Conservation (phyloP, 1,284 basidiomycete species). For the Chondrostereum purpureum region DNA sequence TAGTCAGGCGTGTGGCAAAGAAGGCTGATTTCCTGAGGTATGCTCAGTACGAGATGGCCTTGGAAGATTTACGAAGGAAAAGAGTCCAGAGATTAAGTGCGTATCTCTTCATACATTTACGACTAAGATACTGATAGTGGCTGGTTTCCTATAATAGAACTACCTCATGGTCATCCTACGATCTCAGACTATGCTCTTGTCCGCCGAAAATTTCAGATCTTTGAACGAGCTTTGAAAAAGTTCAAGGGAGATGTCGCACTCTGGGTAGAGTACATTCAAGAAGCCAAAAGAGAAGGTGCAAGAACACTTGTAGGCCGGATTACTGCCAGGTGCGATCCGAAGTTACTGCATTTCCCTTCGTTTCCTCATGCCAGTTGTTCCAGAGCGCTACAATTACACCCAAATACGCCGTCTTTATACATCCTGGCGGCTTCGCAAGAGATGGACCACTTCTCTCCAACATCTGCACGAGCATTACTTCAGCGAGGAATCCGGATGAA, state of each 20-base stretch:
- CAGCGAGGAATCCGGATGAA: constrained; percentile 84
- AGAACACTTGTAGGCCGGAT: constrained; percentile 74
- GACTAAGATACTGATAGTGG: no score
- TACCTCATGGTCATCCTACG: constrained; percentile 47
- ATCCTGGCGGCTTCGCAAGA: constrained; percentile 85
- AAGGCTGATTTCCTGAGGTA: constrained; percentile 91
- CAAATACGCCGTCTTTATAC: constrained; percentile 74
- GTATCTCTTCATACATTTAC: constrained; percentile 23
- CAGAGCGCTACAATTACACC: constrained; percentile 84
- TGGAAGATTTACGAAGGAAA: constrained; percentile 77
- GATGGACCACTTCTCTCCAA: constrained; percentile 69
- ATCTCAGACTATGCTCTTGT: constrained; percentile 81
- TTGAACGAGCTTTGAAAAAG: constrained; percentile 83
- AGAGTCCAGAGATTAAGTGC: constrained; percentile 68
- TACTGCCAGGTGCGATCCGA: constrained; percentile 57
- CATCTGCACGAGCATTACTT: constrained; percentile 79
- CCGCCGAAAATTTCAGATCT: constrained; percentile 81
- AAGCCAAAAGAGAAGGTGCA: constrained; percentile 78
- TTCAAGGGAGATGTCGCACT: constrained; percentile 85
- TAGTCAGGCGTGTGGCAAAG: constrained; percentile 78
- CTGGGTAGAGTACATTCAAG: constrained; percentile 85
- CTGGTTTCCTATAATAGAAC: constrained; percentile 34
- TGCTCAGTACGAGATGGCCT: constrained; percentile 85
- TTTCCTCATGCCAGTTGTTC: constrained; percentile 7
- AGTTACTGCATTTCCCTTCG: background rate